A percentile compares a stretch with the other conserved stretches of the same genome.
Evolutionary conservation across 2,329 filamentous ascomycete genomes (phyloP).

Genomic region (Talaromyces islandicus): DNA sequence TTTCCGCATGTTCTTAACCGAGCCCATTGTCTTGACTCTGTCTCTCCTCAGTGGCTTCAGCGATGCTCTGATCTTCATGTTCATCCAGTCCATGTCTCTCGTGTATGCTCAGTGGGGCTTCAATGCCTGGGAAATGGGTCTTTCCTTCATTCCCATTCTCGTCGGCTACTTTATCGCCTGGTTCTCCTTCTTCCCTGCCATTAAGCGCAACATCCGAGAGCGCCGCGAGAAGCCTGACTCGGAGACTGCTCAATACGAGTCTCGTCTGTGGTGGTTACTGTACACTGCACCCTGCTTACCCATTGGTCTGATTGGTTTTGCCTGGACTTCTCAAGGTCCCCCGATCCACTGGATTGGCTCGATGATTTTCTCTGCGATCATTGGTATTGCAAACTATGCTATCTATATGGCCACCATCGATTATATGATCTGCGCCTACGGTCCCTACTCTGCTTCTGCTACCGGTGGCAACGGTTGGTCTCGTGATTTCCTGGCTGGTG

Average conservation of each 20-base stretch:
- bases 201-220: slow-evolving; percentile 44
- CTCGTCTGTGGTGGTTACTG: slow-evolving; percentile 55
- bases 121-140: slow-evolving; percentile 40
- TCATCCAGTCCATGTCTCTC: slow-evolving; percentile 56
- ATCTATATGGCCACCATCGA: slow-evolving; percentile 65
- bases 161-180: slow-evolving; percentile 58
- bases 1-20: slow-evolving; percentile 59
- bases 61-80: slow-evolving; percentile 62
- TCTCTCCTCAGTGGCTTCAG: slow-evolving; percentile 59
- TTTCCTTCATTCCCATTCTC: slow-evolving; percentile 52
- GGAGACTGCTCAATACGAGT: slow-evolving; percentile 59
- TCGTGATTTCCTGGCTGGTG: slow-evolving; percentile 59
- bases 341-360: slow-evolving; percentile 56
- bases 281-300: slow-evolving; percentile 55
- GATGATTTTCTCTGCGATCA: slow-evolving; percentile 54
- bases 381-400: slow-evolving; percentile 58
- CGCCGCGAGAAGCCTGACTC: slow-evolving; percentile 42
- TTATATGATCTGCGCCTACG: slow-evolving; percentile 64
- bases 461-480: slow-evolving; percentile 63
- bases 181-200: slow-evolving; percentile 51
- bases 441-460: slow-evolving; percentile 59
- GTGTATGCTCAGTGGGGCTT: slow-evolving; percentile 59
- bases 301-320: slow-evolving; percentile 58
- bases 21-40: slow-evolving; percentile 58
- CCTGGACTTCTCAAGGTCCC: slow-evolving; percentile 54